A percentile compares a stretch with the other conserved stretches of the same genome.
Conservation (phyloP, 2,329 filamentous ascomycete genomes). For the Pseudocercospora crystallina region DNA sequence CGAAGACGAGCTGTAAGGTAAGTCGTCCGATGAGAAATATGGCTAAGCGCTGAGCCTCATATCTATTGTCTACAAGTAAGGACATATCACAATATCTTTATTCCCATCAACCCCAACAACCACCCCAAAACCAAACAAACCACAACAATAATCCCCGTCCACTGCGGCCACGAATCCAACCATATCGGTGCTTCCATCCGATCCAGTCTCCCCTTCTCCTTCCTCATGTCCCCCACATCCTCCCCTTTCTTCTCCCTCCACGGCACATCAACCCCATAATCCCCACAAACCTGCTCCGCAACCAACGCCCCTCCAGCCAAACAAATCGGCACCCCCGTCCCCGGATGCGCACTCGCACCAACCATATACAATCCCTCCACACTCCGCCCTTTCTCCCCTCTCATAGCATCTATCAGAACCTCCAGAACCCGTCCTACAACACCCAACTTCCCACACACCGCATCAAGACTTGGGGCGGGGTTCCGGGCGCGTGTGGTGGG, state of each 20-base stretch:
- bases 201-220: slow-evolving; percentile 30
- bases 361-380: slow-evolving; percentile 66
- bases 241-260: slow-evolving; percentile 36
- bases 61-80: too few species aligned
- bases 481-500: slow-evolving; percentile 60
- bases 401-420: slow-evolving; percentile 26
- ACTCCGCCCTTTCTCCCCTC: slow-evolving; percentile 29
- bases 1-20: too few species aligned
- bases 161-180: slow-evolving; percentile 28
- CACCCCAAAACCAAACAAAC: slow-evolving; percentile 12
- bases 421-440: slow-evolving; percentile 26
- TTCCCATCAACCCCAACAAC: not conserved
- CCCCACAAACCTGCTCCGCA: slow-evolving; percentile 51
- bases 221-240: not conserved
- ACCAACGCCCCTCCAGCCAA: slow-evolving; percentile 68
- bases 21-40: too few species aligned
- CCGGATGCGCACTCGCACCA: slow-evolving; percentile 72
- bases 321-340: slow-evolving; percentile 73
- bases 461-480: slow-evolving; percentile 40
- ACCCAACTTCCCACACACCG: slow-evolving; percentile 25
- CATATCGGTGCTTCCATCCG: slow-evolving; percentile 27
- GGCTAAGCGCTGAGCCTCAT: too few species aligned
- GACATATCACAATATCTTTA: not conserved
- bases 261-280: slow-evolving; percentile 40
- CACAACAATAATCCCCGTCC: slow-evolving; percentile 19